A percentile compares a stretch with the other conserved stretches of the same genome.
Evolutionary conservation across 176 grass and related monocot species (phyloP).

Genomic region (Triticum urartu): DNA sequence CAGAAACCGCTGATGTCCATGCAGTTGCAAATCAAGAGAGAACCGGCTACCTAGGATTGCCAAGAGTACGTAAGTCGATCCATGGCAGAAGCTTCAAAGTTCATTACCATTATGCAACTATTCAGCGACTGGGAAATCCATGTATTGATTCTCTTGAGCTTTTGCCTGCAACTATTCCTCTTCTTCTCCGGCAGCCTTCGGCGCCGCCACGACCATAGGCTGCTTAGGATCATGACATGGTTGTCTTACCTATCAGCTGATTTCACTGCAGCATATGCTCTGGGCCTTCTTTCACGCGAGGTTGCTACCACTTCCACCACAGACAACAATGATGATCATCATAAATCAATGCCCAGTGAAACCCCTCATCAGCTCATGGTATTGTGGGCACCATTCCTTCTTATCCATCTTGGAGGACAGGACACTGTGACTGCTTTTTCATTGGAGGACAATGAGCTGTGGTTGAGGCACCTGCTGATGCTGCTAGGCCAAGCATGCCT

Average conservation of each 20-base stretch:
- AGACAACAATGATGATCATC: neutral
- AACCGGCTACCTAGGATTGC: neutral
- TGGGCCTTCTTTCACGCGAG: neutral
- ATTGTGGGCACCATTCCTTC: constrained; percentile 3
- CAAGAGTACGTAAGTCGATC: neutral
- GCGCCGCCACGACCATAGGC: neutral
- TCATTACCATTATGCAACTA: neutral
- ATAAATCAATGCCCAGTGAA: neutral
- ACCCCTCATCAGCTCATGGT: neutral
- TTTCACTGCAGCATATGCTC: neutral
- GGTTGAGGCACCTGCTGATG: neutral
- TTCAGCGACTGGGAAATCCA: neutral
- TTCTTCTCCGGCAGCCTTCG: neutral
- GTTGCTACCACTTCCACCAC: neutral
- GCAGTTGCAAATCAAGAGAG: neutral
- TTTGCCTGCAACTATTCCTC: neutral
- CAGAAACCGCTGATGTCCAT: neutral
- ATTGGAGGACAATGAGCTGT: constrained; percentile 11
- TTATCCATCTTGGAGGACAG: constrained; percentile 1
- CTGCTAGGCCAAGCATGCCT: neutral
- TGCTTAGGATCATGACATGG: neutral
- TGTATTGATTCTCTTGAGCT: neutral
- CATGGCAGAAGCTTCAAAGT: neutral
- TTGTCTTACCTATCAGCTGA: constrained; percentile 7
- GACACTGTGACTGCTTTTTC: constrained; percentile 15